These are phyloP conservation scores for Nepenthes gracilis DNA, from an alignment of 148 eudicot species.

Conservation along the genomic window DNA sequence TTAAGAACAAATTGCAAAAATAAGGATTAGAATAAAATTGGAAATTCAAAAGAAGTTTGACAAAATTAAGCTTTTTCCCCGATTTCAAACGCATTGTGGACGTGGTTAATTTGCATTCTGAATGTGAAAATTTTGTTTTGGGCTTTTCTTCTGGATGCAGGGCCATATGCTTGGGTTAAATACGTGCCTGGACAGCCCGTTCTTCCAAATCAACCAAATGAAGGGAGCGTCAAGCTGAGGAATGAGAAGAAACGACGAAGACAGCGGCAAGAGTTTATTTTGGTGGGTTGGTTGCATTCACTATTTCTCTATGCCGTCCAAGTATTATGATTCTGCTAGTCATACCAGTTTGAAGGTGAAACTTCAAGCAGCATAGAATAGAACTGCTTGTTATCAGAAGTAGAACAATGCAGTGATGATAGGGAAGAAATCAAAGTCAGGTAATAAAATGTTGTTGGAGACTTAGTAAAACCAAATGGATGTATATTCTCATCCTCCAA, in stretches of 20 bases:
- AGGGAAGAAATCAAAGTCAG: too few relatives aligned
- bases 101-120: neutral
- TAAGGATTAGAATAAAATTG: too few relatives aligned
- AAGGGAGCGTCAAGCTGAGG: conserved; percentile 82
- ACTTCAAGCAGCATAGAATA: too few relatives aligned
- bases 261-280: conserved; percentile 53
- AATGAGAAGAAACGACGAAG: conserved; percentile 74
- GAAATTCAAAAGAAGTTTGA: neutral
- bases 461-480: too few relatives aligned
- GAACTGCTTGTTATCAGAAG: neutral
- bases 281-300: conserved; percentile 28
- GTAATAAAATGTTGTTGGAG: neutral
- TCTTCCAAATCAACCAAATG: conserved; percentile 69
- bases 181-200: conserved; percentile 60
- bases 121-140: neutral
- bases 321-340: neutral
- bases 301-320: neutral
- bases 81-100: neutral
- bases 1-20: too few relatives aligned
- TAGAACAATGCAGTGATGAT: too few relatives aligned
- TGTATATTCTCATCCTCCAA: too few relatives aligned
- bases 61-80: neutral
- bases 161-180: conserved; percentile 91
- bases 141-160: conserved; percentile 25
- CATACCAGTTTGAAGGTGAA: too few relatives aligned